A percentile compares a stretch with the other conserved stretches of the same genome.
phyloP scores from a whole-genome alignment of 2,329 filamentous ascomycete species.

The Sporothrix protearum region DNA sequence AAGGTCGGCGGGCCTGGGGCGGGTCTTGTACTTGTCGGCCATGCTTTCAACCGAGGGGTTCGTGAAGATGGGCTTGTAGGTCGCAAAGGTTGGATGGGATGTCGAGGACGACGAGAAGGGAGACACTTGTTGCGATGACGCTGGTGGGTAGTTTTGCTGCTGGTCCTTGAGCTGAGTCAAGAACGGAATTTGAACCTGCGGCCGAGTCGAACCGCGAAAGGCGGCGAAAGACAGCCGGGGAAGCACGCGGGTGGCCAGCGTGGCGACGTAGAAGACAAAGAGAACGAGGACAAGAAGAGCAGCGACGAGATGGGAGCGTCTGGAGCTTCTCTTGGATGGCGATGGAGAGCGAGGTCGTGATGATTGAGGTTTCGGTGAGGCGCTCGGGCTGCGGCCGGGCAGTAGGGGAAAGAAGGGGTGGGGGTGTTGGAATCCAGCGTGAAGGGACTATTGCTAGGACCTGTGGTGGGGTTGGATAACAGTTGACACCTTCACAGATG shows the following conservation, averaged over 20 bases:
- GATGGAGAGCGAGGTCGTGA: conserved; percentile 42
- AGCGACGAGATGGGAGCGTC: conserved; percentile 40
- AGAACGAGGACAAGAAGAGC: conserved; percentile 51
- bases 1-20: conserved; percentile 74
- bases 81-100: conserved; percentile 34
- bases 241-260: conserved; percentile 63
- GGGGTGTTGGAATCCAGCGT: conserved; percentile 22
- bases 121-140: conserved; percentile 14
- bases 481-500: background rate
- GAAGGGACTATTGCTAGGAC: background rate
- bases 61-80: conserved; percentile 37
- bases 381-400: background rate
- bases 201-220: conserved; percentile 44
- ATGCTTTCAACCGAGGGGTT: conserved; percentile 57
- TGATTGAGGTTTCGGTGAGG: background rate
- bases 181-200: conserved; percentile 21
- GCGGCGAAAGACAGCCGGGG: conserved; percentile 54
- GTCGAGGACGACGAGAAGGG: conserved; percentile 25
- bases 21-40: conserved; percentile 64
- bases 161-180: conserved; percentile 20
- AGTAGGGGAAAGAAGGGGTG: conserved; percentile 36
- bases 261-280: conserved; percentile 55
- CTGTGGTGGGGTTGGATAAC: background rate
- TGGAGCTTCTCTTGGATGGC: background rate
- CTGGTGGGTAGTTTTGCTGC: background rate